phyloP scores from a whole-genome alignment of 106 monocot genomes.

The Dactylorhiza incarnata region DNA sequence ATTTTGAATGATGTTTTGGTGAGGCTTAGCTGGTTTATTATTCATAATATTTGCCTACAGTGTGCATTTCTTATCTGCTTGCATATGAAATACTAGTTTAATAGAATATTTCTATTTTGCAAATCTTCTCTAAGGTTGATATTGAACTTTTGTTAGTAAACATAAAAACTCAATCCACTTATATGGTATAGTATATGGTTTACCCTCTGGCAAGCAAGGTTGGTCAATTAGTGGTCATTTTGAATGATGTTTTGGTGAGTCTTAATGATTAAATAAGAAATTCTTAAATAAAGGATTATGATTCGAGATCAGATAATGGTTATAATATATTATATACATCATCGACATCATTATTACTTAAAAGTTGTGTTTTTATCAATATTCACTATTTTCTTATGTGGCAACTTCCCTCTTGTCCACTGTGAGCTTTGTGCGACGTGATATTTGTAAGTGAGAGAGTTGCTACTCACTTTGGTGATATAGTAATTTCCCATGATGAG shows the following conservation, averaged over 20 bases:
- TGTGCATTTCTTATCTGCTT: too few relatives aligned
- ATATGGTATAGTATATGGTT: too few relatives aligned
- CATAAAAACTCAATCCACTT: too few relatives aligned
- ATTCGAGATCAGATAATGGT: background rate
- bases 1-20: too few relatives aligned
- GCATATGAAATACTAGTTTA: too few relatives aligned
- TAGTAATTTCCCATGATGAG: background rate
- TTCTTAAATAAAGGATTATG: background rate
- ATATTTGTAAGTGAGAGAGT: background rate
- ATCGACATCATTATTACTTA: background rate
- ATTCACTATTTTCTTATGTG: background rate
- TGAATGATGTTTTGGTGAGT: background rate
- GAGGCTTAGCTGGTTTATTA: too few relatives aligned
- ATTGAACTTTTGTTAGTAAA: too few relatives aligned
- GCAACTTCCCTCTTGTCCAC: background rate
- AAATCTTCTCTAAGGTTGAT: too few relatives aligned
- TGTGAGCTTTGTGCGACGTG: background rate
- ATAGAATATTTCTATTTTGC: too few relatives aligned
- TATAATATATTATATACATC: background rate
- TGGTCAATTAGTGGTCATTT: too few relatives aligned
- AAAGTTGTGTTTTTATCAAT: background rate
- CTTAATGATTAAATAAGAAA: background rate
- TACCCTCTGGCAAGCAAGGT: too few relatives aligned
- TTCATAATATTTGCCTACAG: too few relatives aligned
- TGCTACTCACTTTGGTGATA: background rate